Percentiles rank a stretch among this genome's conserved stretches.
These are phyloP conservation scores for Verbascum thapsus DNA, from an alignment of 257 asterid species.

Conservation along the genomic window DNA sequence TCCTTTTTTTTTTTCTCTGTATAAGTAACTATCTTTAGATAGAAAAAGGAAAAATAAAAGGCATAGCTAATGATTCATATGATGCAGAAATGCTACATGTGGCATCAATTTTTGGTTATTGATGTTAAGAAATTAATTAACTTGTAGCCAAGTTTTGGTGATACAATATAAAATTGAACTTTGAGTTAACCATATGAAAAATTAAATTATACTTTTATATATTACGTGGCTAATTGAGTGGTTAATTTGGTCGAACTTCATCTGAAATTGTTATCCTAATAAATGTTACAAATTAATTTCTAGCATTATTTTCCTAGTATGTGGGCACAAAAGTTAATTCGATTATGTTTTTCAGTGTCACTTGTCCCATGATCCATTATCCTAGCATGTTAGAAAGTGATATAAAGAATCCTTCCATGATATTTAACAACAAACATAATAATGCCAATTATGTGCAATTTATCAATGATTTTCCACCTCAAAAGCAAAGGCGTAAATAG, in stretches of 20 bases:
- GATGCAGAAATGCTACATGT: not conserved
- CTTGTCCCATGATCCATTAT: not conserved
- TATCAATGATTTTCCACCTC: not conserved
- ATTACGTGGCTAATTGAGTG: too few relatives aligned
- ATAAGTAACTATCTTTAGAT: slow-evolving; percentile 11
- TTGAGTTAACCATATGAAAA: too few relatives aligned
- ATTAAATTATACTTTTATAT: too few relatives aligned
- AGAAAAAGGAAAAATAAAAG: not conserved
- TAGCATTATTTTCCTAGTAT: too few relatives aligned
- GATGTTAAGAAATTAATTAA: not conserved
- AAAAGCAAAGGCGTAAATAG: not conserved
- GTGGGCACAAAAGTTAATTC: too few relatives aligned
- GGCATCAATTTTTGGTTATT: not conserved
- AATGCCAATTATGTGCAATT: not conserved
- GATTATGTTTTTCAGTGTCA: too few relatives aligned
- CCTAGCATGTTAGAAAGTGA: not conserved
- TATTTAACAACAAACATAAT: slow-evolving; percentile 6
- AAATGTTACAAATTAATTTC: too few relatives aligned
- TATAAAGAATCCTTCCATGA: not conserved
- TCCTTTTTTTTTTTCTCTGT: not conserved
- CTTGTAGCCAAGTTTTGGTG: too few relatives aligned
- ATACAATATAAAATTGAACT: too few relatives aligned
- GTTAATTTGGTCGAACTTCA: too few relatives aligned
- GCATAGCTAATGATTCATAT: not conserved
- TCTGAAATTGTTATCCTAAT: too few relatives aligned